Conservation (phyloP, 805 yeast species). For the Zygosaccharomyces bailii region DNA sequence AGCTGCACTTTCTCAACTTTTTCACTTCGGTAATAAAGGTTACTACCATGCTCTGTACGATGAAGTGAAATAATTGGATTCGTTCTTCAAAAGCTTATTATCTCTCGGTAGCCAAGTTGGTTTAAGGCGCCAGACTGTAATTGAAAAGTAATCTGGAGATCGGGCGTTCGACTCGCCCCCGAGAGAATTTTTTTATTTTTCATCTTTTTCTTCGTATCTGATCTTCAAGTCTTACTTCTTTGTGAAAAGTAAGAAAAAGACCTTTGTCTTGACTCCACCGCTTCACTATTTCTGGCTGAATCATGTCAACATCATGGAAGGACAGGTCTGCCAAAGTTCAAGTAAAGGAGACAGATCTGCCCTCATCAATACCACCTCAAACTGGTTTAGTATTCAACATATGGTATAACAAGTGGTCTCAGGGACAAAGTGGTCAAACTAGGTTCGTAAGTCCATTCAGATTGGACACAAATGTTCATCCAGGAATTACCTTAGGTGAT, state of each 20-base stretch:
- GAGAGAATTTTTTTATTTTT: constrained; percentile 37
- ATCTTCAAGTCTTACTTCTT: too few species aligned
- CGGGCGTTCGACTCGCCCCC: constrained; percentile 54
- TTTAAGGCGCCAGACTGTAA: constrained; percentile 39
- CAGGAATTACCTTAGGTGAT: constrained; percentile 75
- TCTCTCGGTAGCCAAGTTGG: constrained; percentile 40
- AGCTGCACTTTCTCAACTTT: too few species aligned
- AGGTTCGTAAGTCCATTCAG: constrained; percentile 54
- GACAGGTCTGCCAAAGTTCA: constrained; percentile 67
- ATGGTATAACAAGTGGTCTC: constrained; percentile 89
- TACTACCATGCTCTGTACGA: too few species aligned
- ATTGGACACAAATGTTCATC: constrained; percentile 57
- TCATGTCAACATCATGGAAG: constrained; percentile 22
- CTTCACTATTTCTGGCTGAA: constrained; percentile 2
- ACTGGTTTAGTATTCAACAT: constrained; percentile 77
- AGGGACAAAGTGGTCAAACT: constrained; percentile 38
- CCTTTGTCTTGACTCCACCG: too few species aligned
- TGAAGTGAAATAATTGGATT: too few species aligned
- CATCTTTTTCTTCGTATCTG: constrained; percentile 1
- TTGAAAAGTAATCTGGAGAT: constrained; percentile 41
- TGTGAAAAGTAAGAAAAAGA: too few species aligned
- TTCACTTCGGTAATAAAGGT: too few species aligned
- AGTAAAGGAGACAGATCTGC: constrained; percentile 55
- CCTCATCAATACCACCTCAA: constrained; percentile 66
- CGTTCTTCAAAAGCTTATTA: too few species aligned